phyloP scores from a whole-genome alignment of 2,329 filamentous ascomycete species.

The Xenoacremonium recifei region DNA sequence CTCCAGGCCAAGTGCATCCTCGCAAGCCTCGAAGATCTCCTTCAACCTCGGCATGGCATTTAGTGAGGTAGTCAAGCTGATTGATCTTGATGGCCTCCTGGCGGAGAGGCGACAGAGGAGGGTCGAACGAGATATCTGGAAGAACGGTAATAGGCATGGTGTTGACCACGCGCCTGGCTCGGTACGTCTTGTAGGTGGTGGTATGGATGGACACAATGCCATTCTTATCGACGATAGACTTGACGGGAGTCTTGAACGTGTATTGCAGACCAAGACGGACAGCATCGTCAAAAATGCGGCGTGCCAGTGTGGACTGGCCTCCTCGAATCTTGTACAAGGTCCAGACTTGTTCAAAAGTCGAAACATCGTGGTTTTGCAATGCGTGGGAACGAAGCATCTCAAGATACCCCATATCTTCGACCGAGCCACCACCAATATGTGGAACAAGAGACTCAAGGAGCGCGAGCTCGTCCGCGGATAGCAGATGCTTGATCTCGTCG shows the following conservation, averaged over 20 bases:
- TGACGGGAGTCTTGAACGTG: slow-evolving; percentile 22
- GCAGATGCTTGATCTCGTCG: slow-evolving; percentile 28
- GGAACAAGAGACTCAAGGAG: slow-evolving; percentile 24
- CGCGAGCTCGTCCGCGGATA: slow-evolving; percentile 26
- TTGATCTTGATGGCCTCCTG: slow-evolving; percentile 14
- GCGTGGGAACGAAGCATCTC: slow-evolving; percentile 21
- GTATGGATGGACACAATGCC: slow-evolving; percentile 3
- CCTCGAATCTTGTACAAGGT: slow-evolving; percentile 27
- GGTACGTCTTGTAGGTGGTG: background rate
- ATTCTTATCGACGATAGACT: slow-evolving; percentile 9
- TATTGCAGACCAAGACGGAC: slow-evolving; percentile 22
- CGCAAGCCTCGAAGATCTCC: slow-evolving; percentile 13
- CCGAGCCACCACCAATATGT: slow-evolving; percentile 23
- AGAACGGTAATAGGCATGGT: slow-evolving; percentile 25
- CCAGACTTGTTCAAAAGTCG: slow-evolving; percentile 22
- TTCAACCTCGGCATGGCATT: slow-evolving; percentile 18
- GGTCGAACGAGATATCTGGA: slow-evolving; percentile 12
- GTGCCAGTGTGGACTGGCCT: slow-evolving; percentile 27
- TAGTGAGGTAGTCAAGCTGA: slow-evolving; percentile 16
- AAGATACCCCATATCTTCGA: slow-evolving; percentile 22
- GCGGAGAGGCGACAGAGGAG: slow-evolving; percentile 15
- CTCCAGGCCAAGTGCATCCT: slow-evolving; percentile 8
- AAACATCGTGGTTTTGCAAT: slow-evolving; percentile 17
- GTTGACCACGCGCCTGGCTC: slow-evolving; percentile 21
- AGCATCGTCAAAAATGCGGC: slow-evolving; percentile 27